Evolutionary conservation across 495 filamentous ascomycete genomes (phyloP), one percentile per base, ranked within the genome.

Genomic region (Xylaria scruposa): DNA sequence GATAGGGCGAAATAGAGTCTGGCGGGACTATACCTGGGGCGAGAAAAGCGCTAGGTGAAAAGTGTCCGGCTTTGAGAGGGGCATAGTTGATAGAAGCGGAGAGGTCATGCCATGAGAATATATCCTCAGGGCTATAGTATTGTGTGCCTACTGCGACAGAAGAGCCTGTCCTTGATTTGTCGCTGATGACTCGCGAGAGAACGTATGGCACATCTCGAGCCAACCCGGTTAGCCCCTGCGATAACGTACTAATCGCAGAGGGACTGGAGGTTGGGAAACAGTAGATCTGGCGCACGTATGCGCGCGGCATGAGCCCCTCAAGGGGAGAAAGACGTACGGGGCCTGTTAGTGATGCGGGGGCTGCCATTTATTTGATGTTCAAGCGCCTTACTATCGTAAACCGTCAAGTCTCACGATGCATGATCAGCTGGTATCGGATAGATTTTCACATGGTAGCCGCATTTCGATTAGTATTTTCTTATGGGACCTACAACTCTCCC

Each of bases 201-300:
- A 80, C 68, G 54, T 77, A 76, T 8, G 78, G 78, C 7, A 80
- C 59, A 54, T 80, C 75, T 26, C 26, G 31, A 13, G 76, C 47
- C 26, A 75, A 58, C 15, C 72, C 59, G 19, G n/a, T 40, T 31
- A 80, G 31, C 1, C 78, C 74, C 1, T 47, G 13, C 19, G 62
- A 74, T 54, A 80, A 71, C 31, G 69, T 42, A 31, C 61, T 29
- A 15, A 68, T 12, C 31, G 72, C 46, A 8, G 60, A 36, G 1
- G 70, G 26, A 33, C 71, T 68, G 12, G 75, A 70, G 3, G 78
- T 75, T 8, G 76, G 72, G 24, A 80, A 80, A 69, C 73, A 75
- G 54, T 74, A 69, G 7, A 78, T 70, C 26, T 80, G 76, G 44
- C 75, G 71, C 10, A 78, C 42, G 62, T 80, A 80, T 40, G 75